Percentiles rank a stretch among this genome's conserved stretches.
Evolutionary conservation across 2,329 filamentous ascomycete genomes (phyloP).

Genomic region (Alternaria angustiovoidea): DNA sequence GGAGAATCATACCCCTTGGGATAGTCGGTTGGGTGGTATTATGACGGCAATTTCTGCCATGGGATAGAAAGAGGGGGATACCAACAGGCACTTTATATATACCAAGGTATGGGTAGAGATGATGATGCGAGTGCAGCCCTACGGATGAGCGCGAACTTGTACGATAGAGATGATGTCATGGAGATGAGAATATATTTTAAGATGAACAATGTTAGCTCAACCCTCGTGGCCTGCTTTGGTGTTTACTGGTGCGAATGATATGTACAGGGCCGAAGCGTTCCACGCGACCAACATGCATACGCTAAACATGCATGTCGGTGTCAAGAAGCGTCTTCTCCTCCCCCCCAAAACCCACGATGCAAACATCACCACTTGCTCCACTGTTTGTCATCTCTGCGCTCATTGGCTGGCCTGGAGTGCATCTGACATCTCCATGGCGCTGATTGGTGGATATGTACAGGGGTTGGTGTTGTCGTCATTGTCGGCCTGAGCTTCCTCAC

Average conservation of each 20-base stretch:
- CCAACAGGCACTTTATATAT: constrained; percentile 1
- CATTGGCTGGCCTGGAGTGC: constrained; percentile 4
- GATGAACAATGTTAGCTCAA: not conserved
- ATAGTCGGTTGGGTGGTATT: constrained; percentile 1
- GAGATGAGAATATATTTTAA: constrained; percentile 4
- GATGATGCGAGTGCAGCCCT: constrained; percentile 3
- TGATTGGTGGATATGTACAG: constrained; percentile 28
- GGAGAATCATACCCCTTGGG: constrained; percentile 1
- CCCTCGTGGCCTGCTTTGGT: not conserved
- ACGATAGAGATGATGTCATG: constrained; percentile 13
- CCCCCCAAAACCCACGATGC: constrained; percentile 15
- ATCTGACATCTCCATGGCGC: constrained; percentile 11
- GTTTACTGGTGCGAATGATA: not conserved
- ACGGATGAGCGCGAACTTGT: constrained; percentile 13
- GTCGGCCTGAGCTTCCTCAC: constrained; percentile 21
- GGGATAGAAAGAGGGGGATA: constrained; percentile 1
- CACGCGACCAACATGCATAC: constrained; percentile 6
- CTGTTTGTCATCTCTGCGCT: constrained; percentile 4
- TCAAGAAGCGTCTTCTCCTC: not conserved
- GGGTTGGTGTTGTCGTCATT: constrained; percentile 29
- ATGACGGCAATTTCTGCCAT: constrained; percentile 1
- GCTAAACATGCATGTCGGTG: constrained; percentile 9
- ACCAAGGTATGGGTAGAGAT: not conserved
- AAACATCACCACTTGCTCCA: constrained; percentile 19
- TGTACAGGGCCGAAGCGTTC: not conserved